Evolutionary conservation across 805 yeast genomes (phyloP).

Genomic region (Cyberlindnera japonica): DNA sequence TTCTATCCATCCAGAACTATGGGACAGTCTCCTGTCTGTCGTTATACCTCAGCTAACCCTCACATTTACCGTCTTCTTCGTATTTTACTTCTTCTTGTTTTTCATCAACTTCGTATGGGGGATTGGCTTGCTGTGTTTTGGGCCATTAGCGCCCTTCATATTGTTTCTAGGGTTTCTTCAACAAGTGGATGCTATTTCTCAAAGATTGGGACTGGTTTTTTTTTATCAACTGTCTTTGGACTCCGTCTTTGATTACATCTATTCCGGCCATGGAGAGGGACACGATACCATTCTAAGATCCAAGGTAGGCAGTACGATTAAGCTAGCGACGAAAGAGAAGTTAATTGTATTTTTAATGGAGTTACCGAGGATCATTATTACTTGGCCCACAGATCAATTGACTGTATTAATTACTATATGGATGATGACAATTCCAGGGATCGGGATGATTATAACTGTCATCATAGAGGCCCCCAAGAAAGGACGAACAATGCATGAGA

Average conservation of each 20-base stretch:
- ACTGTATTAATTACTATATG: constrained; percentile 3
- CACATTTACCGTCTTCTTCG: constrained; percentile 4
- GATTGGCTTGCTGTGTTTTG: constrained; percentile 4
- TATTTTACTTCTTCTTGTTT: constrained; percentile 7
- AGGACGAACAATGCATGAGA: constrained; percentile 8
- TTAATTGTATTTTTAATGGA: not conserved
- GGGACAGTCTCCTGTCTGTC: constrained; percentile 10
- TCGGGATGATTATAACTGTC: constrained; percentile 9
- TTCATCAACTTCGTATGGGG: constrained; percentile 6
- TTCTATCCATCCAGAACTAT: constrained; percentile 7
- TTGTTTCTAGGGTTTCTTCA: constrained; percentile 9
- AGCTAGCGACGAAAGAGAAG: not conserved
- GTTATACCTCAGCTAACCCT: constrained; percentile 7
- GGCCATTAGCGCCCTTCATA: constrained; percentile 11
- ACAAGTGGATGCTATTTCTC: constrained; percentile 7
- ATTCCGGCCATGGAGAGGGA: not conserved
- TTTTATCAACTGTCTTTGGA: constrained; percentile 10
- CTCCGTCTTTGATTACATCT: constrained; percentile 12
- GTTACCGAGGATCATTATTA: constrained; percentile 4
- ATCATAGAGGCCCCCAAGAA: constrained; percentile 10
- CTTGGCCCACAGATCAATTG: constrained; percentile 6
- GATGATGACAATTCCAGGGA: constrained; percentile 10
- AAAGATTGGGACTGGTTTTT: constrained; percentile 11
- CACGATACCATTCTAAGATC: constrained; percentile 7
- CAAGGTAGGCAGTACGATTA: not conserved